phyloP scores from a whole-genome alignment of 73 alveolate species.

The Paramecium bursaria region DNA sequence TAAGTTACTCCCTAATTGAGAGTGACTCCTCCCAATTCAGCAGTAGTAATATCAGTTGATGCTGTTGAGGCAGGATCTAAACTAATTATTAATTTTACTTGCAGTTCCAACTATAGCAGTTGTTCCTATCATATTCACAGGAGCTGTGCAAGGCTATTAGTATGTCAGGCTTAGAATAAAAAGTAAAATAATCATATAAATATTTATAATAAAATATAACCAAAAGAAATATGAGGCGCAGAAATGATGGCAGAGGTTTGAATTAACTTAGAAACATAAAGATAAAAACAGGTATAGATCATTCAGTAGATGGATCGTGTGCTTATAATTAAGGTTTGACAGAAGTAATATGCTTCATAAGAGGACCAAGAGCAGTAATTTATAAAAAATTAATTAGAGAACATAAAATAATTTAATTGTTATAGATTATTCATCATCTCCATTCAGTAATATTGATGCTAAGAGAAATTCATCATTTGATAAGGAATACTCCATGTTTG shows the following conservation, averaged over 20 bases:
- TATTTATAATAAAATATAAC: too few species aligned
- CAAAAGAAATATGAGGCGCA: too few species aligned
- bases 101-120: constrained; percentile 3
- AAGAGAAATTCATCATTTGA: constrained; percentile 63
- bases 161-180: background rate
- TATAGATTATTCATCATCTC: constrained; percentile 54
- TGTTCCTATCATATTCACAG: constrained; percentile 13
- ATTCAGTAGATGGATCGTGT: constrained; percentile 69
- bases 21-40: constrained; percentile 29
- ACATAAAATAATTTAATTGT: constrained; percentile 1
- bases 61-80: background rate
- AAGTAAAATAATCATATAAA: background rate
- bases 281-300: constrained; percentile 57
- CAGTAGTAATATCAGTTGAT: background rate
- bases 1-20: background rate
- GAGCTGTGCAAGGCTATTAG: constrained; percentile 46
- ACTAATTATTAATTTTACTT: background rate
- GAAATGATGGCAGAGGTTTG: constrained; percentile 63
- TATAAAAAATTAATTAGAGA: background rate
- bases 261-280: constrained; percentile 53
- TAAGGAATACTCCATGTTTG: constrained; percentile 63
- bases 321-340: constrained; percentile 62
- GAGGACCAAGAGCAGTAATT: constrained; percentile 67
- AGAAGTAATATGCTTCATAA: constrained; percentile 64
- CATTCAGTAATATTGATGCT: constrained; percentile 64